Evolutionary conservation across 2,329 filamentous ascomycete species (phyloP).

Genomic region (Sporothrix pseudoabietina): DNA sequence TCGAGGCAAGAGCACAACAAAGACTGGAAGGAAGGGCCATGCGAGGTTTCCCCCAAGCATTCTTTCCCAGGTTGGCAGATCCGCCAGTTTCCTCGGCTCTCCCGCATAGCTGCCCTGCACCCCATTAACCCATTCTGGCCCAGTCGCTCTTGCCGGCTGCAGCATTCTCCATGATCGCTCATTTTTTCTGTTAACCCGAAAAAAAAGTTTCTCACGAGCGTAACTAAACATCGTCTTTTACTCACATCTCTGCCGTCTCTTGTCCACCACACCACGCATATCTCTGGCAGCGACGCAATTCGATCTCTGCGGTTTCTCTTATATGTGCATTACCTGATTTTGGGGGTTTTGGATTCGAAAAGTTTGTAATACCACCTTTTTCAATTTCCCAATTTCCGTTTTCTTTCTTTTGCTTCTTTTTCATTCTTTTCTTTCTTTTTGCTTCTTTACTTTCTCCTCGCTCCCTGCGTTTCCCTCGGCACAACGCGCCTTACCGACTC

Average conservation of each 20-base stretch:
- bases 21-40: conserved; percentile 11
- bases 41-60: background rate
- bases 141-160: conserved; percentile 17
- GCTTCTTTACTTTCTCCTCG: background rate
- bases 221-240: conserved; percentile 24
- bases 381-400: conserved; percentile 6
- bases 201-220: conserved; percentile 34
- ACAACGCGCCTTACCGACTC: background rate
- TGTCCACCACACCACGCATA: conserved; percentile 17
- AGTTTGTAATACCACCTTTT: conserved; percentile 27
- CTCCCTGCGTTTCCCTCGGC: background rate
- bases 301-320: conserved; percentile 21
- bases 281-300: conserved; percentile 27
- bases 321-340: background rate
- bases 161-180: conserved; percentile 17
- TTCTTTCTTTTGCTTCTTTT: conserved; percentile 17
- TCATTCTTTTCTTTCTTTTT: conserved; percentile 4
- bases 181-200: conserved; percentile 30
- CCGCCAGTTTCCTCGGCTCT: conserved; percentile 31
- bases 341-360: conserved; percentile 26
- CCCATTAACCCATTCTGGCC: conserved; percentile 20
- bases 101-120: background rate
- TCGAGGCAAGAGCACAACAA: conserved; percentile 3
- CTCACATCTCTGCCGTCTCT: conserved; percentile 15
- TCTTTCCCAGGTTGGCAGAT: conserved; percentile 24